Percentiles rank a stretch among this genome's conserved stretches.
These are phyloP conservation scores for Xanthoconium stramineum DNA, from an alignment of 768 basidiomycete species.

Conservation along the genomic window DNA sequence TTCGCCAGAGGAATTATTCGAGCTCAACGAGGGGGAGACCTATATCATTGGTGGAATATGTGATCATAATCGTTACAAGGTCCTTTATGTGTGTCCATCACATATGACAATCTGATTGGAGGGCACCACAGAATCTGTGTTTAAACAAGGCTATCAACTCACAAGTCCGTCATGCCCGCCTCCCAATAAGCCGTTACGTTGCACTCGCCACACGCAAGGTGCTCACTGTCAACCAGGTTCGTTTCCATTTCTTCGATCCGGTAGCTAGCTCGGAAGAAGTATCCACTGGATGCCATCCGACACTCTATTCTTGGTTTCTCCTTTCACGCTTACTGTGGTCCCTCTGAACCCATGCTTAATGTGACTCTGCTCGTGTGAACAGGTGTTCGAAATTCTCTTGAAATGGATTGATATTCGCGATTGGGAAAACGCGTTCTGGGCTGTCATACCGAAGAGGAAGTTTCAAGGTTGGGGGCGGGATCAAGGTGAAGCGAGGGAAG, in stretches of 20 bases:
- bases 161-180: constrained; percentile 77
- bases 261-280: background rate
- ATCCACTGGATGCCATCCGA: background rate
- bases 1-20: constrained; percentile 79
- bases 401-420: constrained; percentile 82
- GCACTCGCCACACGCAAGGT: constrained; percentile 89
- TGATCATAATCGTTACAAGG: constrained; percentile 97
- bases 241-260: constrained; percentile 6
- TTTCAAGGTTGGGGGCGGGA: constrained; percentile 44
- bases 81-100: constrained; percentile 17
- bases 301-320: background rate
- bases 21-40: constrained; percentile 77
- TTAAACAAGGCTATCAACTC: constrained; percentile 76
- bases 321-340: background rate
- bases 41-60: constrained; percentile 96
- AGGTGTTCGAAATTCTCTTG: constrained; percentile 86
- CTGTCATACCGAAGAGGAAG: constrained; percentile 92
- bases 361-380: constrained; percentile 2
- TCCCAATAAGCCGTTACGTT: constrained; percentile 93
- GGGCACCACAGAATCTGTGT: constrained; percentile 69
- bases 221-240: constrained; percentile 90
- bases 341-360: constrained; percentile 2
- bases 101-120: constrained; percentile 12
- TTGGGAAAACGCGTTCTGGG: constrained; percentile 84
- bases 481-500: constrained; percentile 12